A percentile compares a stretch with the other conserved stretches of the same genome.
phyloP scores from a whole-genome alignment of 352 stramenopile genomes.

The Globisporangium viniferum region DNA sequence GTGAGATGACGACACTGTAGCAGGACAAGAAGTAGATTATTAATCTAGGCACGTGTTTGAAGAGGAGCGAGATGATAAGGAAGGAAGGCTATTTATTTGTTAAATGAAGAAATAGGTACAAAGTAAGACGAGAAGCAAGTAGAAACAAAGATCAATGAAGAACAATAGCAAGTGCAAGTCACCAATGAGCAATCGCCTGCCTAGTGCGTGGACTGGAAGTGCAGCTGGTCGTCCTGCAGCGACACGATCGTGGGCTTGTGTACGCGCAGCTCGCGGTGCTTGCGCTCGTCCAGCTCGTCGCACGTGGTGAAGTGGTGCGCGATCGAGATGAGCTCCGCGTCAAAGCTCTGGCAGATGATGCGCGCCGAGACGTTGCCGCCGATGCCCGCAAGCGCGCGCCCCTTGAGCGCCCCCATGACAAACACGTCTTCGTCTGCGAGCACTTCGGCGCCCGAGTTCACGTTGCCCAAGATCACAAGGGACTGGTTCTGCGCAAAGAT shows the following conservation, averaged over 20 bases:
- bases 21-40: not conserved
- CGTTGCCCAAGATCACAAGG: constrained; percentile 80
- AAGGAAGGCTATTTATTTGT: constrained; percentile 7
- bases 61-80: not conserved
- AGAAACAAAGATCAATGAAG: constrained; percentile 6
- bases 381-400: constrained; percentile 82
- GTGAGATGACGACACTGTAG: not conserved
- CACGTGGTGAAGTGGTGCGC: constrained; percentile 89
- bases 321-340: constrained; percentile 89
- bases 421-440: constrained; percentile 85
- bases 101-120: not conserved
- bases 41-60: not conserved
- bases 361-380: constrained; percentile 64
- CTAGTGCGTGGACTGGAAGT: constrained; percentile 55
- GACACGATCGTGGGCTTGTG: constrained; percentile 53
- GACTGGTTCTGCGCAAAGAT: constrained; percentile 80
- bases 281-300: constrained; percentile 52
- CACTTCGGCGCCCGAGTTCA: constrained; percentile 87
- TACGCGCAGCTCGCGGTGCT: constrained; percentile 37
- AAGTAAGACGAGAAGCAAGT: not conserved
- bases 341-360: constrained; percentile 78
- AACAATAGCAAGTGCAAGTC: not conserved
- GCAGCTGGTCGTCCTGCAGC: constrained; percentile 55
- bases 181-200: not conserved
- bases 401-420: constrained; percentile 78